A percentile compares a stretch with the other conserved stretches of the same genome.
Evolutionary conservation across 345 rosid genomes (phyloP).

Genomic region (Moringa oleifera): DNA sequence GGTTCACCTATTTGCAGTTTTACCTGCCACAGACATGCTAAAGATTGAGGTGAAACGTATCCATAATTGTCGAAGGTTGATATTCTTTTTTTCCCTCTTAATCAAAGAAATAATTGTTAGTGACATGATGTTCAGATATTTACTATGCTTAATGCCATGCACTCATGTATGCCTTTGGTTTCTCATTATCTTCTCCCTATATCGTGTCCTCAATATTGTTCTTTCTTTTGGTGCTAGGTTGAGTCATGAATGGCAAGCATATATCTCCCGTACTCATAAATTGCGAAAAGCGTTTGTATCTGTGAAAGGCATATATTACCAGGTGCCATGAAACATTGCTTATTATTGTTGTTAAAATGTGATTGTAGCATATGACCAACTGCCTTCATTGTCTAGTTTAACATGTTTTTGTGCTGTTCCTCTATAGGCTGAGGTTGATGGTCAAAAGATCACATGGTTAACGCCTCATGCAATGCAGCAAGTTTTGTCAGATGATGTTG

Average conservation of each 20-base stretch:
- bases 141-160: not conserved
- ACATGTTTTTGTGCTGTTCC: slow-evolving; percentile 12
- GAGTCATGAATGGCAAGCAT: slow-evolving; percentile 98
- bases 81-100: not conserved
- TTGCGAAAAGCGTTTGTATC: slow-evolving; percentile 82
- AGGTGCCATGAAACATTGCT: slow-evolving; percentile 37
- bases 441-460: slow-evolving; percentile 94
- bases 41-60: slow-evolving; percentile 70
- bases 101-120: not conserved
- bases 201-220: not conserved
- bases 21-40: slow-evolving; percentile 77
- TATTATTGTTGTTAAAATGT: slow-evolving; percentile 3
- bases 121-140: too few relatives aligned
- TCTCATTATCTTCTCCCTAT: too few relatives aligned
- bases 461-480: slow-evolving; percentile 91
- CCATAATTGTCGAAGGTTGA: slow-evolving; percentile 80
- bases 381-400: not conserved
- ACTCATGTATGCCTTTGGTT: not conserved
- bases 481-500: slow-evolving; percentile 91
- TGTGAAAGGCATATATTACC: slow-evolving; percentile 94
- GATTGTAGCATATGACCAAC: not conserved
- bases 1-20: slow-evolving; percentile 92
- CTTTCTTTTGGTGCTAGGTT: slow-evolving; percentile 40
- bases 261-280: slow-evolving; percentile 67
- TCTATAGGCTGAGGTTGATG: slow-evolving; percentile 85